These are phyloP conservation scores for Przewalskia tangutica DNA, from an alignment of 257 asterid species.

Conservation along the genomic window DNA sequence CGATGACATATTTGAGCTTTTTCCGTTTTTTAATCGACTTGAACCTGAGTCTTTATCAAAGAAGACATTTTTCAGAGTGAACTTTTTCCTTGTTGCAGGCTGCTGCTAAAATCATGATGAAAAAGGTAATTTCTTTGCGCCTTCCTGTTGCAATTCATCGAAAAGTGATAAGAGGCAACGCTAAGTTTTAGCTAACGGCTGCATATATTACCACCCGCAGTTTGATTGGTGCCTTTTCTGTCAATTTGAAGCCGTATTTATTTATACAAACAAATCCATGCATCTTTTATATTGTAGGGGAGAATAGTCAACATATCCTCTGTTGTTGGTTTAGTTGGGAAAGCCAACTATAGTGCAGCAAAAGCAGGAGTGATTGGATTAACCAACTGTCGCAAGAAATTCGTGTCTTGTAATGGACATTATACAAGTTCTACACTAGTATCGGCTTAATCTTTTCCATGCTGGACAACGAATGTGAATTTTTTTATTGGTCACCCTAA, in stretches of 20 bases:
- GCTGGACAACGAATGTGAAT: not conserved
- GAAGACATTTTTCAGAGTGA: conserved; percentile 8
- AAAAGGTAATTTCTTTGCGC: conserved; percentile 39
- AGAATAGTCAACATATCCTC: conserved; percentile 86
- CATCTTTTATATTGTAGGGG: conserved; percentile 33
- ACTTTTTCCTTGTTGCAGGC: conserved; percentile 46
- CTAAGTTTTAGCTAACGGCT: not conserved
- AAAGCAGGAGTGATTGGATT: conserved; percentile 95
- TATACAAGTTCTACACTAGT: not conserved
- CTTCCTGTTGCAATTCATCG: not conserved
- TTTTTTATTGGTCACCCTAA: too few species aligned
- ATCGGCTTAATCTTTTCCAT: too few species aligned
- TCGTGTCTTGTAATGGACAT: not conserved
- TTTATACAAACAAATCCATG: not conserved
- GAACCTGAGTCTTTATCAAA: not conserved
- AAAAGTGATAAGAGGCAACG: not conserved
- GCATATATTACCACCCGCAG: not conserved
- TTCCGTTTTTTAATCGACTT: not conserved
- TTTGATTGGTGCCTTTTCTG: not conserved
- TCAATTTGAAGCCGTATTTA: not conserved
- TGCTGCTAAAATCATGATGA: conserved; percentile 94
- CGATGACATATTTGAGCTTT: too few species aligned
- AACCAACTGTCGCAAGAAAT: not conserved
- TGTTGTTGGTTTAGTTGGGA: conserved; percentile 91
- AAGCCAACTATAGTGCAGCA: conserved; percentile 95